Conservation (phyloP, 2,329 filamentous ascomycete species). For the Phaeosphaeria sp. region DNA sequence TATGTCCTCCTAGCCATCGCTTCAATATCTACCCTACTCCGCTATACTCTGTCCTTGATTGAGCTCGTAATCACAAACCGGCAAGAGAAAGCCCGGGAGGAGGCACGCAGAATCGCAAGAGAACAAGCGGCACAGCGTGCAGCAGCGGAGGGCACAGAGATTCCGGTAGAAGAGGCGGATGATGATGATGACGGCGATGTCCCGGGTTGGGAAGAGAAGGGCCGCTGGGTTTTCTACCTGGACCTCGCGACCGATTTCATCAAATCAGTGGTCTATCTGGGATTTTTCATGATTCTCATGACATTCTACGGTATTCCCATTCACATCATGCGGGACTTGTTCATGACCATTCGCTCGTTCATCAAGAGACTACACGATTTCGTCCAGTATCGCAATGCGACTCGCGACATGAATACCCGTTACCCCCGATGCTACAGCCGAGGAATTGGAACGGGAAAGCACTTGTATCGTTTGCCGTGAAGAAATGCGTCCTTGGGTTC, state of each 20-base stretch:
- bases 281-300: conserved; percentile 92
- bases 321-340: conserved; percentile 94
- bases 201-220: conserved; percentile 94
- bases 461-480: conserved; percentile 98
- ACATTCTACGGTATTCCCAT: conserved; percentile 95
- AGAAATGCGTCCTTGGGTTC: conserved; percentile 85
- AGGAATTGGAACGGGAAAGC: conserved; percentile 84
- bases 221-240: conserved; percentile 87
- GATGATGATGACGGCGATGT: conserved; percentile 96
- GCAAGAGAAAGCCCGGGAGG: conserved; percentile 71
- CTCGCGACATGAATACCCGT: conserved; percentile 87
- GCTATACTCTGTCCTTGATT: conserved; percentile 79
- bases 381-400: conserved; percentile 86
- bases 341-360: conserved; percentile 92
- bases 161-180: conserved; percentile 62
- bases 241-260: conserved; percentile 89
- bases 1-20: conserved; percentile 86
- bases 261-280: conserved; percentile 86
- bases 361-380: conserved; percentile 88
- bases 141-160: conserved; percentile 47
- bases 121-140: conserved; percentile 74
- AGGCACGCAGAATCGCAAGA: conserved; percentile 47
- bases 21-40: conserved; percentile 77
- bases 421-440: conserved; percentile 90
- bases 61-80: conserved; percentile 77